These are phyloP conservation scores for Leccinum griseonigrum DNA, from an alignment of 1,284 basidiomycete genomes.

Conservation along the genomic window DNA sequence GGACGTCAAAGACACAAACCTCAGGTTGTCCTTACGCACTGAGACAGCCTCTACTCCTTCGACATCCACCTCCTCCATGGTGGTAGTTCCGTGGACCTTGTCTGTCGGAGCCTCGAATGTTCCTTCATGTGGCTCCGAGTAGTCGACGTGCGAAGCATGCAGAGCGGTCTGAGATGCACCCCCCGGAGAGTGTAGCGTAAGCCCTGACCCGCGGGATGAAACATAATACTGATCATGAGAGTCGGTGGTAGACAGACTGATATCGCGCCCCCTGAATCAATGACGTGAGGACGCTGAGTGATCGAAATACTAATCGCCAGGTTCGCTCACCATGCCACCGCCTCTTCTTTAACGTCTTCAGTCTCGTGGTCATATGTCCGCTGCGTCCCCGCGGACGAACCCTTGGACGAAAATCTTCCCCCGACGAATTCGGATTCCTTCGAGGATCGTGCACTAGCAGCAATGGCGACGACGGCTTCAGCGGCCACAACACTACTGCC, in stretches of 20 bases:
- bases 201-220: neutral
- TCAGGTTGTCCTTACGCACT: neutral
- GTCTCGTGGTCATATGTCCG: neutral
- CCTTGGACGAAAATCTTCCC: neutral
- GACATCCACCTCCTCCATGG: neutral
- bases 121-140: neutral
- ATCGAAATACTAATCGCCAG: neutral
- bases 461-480: neutral
- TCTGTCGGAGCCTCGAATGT: neutral
- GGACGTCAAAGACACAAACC: neutral
- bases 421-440: neutral
- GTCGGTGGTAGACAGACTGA: neutral
- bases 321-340: conserved; percentile 7
- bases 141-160: neutral
- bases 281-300: neutral
- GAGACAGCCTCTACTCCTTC: neutral
- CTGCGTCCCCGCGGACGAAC: neutral
- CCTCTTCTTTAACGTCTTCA: neutral
- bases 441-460: neutral
- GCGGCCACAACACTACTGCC: neutral
- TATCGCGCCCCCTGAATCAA: conserved; percentile 4
- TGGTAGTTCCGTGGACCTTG: neutral
- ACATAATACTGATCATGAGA: neutral
- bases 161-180: neutral
- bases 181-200: neutral